Evolutionary conservation across 2,329 filamentous ascomycete genomes (phyloP), one percentile per base, ranked within the genome.

Genomic region (Scytalidium sp.): DNA sequence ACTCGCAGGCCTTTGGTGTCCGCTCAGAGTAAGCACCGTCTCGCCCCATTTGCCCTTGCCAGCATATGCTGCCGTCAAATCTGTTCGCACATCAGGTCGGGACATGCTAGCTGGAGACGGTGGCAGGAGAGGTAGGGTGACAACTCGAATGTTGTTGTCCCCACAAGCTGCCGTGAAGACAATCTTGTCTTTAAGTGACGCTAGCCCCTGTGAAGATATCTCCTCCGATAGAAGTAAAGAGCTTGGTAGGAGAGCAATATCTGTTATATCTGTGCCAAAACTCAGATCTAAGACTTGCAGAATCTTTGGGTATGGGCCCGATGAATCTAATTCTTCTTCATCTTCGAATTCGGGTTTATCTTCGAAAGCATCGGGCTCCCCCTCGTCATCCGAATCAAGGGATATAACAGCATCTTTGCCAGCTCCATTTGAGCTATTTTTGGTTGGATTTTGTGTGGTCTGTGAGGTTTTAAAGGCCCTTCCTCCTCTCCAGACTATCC

Each of bases 11-110:
- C 72, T 77, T 42, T 70, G 67, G 60, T 82, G 80, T 1, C 82
- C 81, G 17, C 67, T 67, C 6, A 87, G 71, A 10, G 76, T 62
- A 1, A 76, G 70, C 20, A 86, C 65, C 0, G 74, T 76, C 65
- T 86, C 83, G 6, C 81, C 81, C 81, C 83, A 86, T n/a, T 74
- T 75, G 36, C 82, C 81, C 25, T 75, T 80, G 17, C 83, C 83
- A 29, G 78, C 78, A 53, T 73, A 76, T 19, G 74, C 78, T 7
- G 76, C 74, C 45, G 81, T 62, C 9, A 83, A 70, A 50, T 71
- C 73, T 17, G 68, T 65, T 47, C 71, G 73, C 20, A 85, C 67
- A 51, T 83, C 79, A 3, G 73, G 46, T 10, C 81, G 71, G 2
- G 72, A 69, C 60, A 84, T 85, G 64, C 78, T 83, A 58, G 75